These are phyloP conservation scores for Ceratobasidium sp. DNA, from an alignment of 1,284 basidiomycete species.

Conservation along the genomic window DNA sequence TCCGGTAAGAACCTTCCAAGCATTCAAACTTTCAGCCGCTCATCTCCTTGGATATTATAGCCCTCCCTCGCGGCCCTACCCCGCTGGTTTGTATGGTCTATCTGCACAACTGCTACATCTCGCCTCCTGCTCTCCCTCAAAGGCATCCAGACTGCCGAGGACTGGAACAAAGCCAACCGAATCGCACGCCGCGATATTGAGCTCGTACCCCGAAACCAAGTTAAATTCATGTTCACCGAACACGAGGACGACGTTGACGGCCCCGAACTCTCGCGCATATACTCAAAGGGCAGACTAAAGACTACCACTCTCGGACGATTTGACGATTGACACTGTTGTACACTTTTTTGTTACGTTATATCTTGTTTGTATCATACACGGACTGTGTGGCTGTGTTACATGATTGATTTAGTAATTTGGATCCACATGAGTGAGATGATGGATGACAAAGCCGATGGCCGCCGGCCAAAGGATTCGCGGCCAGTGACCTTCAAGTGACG, in stretches of 20 bases:
- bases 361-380: neutral
- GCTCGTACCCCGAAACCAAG: neutral
- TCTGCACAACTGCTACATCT: conserved; percentile 44
- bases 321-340: conserved; percentile 22
- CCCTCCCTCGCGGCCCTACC: conserved; percentile 33
- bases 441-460: conserved; percentile 41
- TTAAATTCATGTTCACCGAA: conserved; percentile 22
- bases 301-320: conserved; percentile 26
- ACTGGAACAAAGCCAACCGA: conserved; percentile 23
- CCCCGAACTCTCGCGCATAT: neutral
- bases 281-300: neutral
- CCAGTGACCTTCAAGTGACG: conserved; percentile 8
- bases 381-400: conserved; percentile 6
- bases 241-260: conserved; percentile 3
- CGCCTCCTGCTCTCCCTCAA: conserved; percentile 43
- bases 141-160: conserved; percentile 24
- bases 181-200: conserved; percentile 14
- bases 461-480: conserved; percentile 23
- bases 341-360: conserved; percentile 1
- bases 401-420: conserved; percentile 5
- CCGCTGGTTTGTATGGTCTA: conserved; percentile 41
- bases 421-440: no score
- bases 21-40: no score
- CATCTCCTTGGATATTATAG: conserved; percentile 14
- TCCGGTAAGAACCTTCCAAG: conserved; percentile 29